Evolutionary conservation across 768 basidiomycete genomes (phyloP), one percentile per base, ranked within the genome.

Genomic region (Leccinum imitatum): DNA sequence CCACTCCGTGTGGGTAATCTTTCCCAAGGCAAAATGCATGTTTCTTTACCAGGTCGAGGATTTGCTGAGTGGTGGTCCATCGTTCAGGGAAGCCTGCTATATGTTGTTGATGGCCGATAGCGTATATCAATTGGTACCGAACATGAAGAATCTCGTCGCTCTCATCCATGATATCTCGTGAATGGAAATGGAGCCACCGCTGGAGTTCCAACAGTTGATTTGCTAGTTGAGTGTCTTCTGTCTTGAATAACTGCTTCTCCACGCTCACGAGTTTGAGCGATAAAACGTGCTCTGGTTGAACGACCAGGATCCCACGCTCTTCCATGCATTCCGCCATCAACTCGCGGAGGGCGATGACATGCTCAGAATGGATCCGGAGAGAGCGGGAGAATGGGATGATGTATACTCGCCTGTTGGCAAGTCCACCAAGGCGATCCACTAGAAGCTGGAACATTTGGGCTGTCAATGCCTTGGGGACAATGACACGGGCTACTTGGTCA

Each of bases 211-310:
- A 55, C 6, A 80, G 61, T 4, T 39, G 21, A 7, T 47, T 13
- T 7, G 68, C 62, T 13, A 63, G 59, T 6, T 56, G 15, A 3
- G 1, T 4, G 9, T 53, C 37, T 8, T 15, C 6, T 7, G 7
- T n/a, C 15, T 13, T 50, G 15, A 35, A 30, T 10, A 75, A 57
- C 30, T 71, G 67, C 33, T 63, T 69, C 57, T 85, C 78, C 23
- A 83, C 68, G 3, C 73, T 75, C 75, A 80, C 77, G 17, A 85
- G 71, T 62, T 77, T 75, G 59, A 81, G 79, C 0, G 84, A 85
- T 3, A 85, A 72, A 13, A 83, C 70, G 30, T 85, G 81, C 50
- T 85, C 83, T 0, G 84, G 84, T 51, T 85, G 84, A 11, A 73
- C 59, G 0, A 85, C 70, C 13, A 84, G 65, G n/a, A 85, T 64